Base-by-base conservation (phyloP, 257 asterid genomes). In the Striga asiatica region DNA sequence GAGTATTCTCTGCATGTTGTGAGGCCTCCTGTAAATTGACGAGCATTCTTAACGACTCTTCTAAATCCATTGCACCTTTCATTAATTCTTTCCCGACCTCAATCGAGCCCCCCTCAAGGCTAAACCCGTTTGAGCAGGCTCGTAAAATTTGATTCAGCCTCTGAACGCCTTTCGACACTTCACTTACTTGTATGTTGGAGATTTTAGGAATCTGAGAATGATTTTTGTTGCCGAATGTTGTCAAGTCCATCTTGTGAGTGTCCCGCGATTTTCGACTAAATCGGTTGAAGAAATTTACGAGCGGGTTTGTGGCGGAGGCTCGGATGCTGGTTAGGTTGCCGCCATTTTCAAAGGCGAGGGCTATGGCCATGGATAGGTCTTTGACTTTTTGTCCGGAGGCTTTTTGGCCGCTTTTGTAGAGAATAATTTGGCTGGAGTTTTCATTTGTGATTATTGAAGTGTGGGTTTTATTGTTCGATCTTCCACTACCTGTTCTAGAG, bases 31-130 rank as follows among this genome's bases (percentile, higher is more conserved):
- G 94, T 65, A 82, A 61, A 67, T 69, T 77, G 8, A 74, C 88
- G 2, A 89, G 87, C 89, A 81, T 69, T 46, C 92, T 78, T 6
- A 89, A 64, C 28, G 95, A 79, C 74, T 85, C 88, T 58, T 89
- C 97, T 79, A 89, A 76, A 58, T 89, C 79, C 68, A 76, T 66
- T 16, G 97, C 88, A 4, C 97, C 97, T 76, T 78, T 81, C 71
- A 89, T 21, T 70, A 89, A 71, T 6, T 85, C 89, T 62, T 72
- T 74, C 27, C 95, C 97, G n/a, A 85, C 74, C 66, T 88, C 81
- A 13, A 80, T 66, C 0, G 95, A 84, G 62, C 77, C 77, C 41
- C 74, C 61, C 55, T 89, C 82, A 18, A 81, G 65, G 72, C 70
- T 78, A 34, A 66, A 49, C 50, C 92, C 94, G 50, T 82, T 74